Evolutionary conservation across 768 basidiomycete species (phyloP), one percentile per base, ranked within the genome.

Genomic region (Lactarius indigo): DNA sequence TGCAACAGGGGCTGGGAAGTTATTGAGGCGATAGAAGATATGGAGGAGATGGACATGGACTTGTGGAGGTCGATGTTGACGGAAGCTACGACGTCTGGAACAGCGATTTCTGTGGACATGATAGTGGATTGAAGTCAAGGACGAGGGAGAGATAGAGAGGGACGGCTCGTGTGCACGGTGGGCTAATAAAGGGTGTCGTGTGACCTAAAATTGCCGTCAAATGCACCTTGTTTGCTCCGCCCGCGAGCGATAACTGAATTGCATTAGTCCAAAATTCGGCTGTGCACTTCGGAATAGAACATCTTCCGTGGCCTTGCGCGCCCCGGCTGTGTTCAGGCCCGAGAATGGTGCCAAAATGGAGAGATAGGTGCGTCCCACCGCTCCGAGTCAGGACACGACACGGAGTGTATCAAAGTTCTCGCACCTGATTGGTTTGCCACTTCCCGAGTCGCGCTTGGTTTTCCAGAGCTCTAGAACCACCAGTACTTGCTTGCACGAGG

Each of bases 1-100:
- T 33, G 76, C 70, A 30, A 75, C 73, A 56, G 73, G 75, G 63
- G 13, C 9, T 63, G 66, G 12, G 66, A 33, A 13, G 61, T 35
- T 17, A 47, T 63, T 35, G 50, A 33, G 18, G 18, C 26, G n/a
- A 59, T 41, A n/a, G 57, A 33, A 20, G 54, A 41, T 0, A 59
- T 20, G 13, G 68, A 60, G n/a, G 70, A 69, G 2, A 59, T 63
- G 47, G 44, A 50, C 37, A 63, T 33, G 26, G 64, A 52, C 28
- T 30, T 59, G 33, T 61, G 63, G n/a, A 60, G 47, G 35, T 64
- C 61, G 5, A 64, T 42, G n/a, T 57, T 57, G 18, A 65, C 55
- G 35, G 64, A 35, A 52, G 64, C 23, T 5, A 60, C 37, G 57
- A 69, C n/a, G n/a, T 69, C 68, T 44, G 63, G 68, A 28, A 63